phyloP scores from a whole-genome alignment of 192 early-diverging fungal species.

The Coemansia sp. region DNA sequence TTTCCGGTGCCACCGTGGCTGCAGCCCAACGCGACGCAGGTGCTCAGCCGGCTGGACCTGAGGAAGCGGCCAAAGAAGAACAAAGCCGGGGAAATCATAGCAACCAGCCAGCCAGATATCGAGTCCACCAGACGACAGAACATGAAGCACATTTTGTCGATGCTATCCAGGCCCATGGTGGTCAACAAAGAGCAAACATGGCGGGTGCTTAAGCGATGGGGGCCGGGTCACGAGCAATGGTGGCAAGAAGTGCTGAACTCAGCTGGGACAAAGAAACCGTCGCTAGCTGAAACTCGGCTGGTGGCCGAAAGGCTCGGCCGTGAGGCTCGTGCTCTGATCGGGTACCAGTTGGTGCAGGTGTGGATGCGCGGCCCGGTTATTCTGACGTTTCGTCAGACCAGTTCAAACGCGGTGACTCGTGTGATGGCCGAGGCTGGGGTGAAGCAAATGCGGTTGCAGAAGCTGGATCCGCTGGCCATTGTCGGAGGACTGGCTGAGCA shows the following conservation, averaged over 20 bases:
- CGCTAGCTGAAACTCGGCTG: neutral
- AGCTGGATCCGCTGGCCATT: conserved; percentile 15
- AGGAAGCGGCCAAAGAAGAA: conserved; percentile 4
- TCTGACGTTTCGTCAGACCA: conserved; percentile 25
- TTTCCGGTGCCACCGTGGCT: conserved; percentile 48
- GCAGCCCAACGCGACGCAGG: conserved; percentile 50
- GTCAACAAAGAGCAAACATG: conserved; percentile 22
- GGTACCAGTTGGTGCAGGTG: conserved; percentile 42
- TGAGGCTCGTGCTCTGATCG: conserved; percentile 31
- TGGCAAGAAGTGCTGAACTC: conserved; percentile 28
- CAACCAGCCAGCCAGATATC: conserved; percentile 2
- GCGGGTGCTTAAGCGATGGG: conserved; percentile 29
- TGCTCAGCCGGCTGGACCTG: conserved; percentile 28
- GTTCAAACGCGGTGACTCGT: conserved; percentile 10
- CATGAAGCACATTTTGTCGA: conserved; percentile 22
- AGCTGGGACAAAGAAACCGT: neutral
- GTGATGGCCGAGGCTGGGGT: conserved; percentile 15
- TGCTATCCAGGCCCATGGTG: conserved; percentile 28
- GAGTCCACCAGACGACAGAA: conserved; percentile 25
- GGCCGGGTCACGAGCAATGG: conserved; percentile 35
- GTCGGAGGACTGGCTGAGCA: conserved; percentile 22
- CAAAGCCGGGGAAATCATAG: conserved; percentile 4
- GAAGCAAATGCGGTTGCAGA: neutral
- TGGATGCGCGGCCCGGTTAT: conserved; percentile 35
- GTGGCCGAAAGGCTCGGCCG: conserved; percentile 27